These are phyloP conservation scores for Pouteria campechiana DNA, from an alignment of 179 eudicot genomes.

Conservation along the genomic window DNA sequence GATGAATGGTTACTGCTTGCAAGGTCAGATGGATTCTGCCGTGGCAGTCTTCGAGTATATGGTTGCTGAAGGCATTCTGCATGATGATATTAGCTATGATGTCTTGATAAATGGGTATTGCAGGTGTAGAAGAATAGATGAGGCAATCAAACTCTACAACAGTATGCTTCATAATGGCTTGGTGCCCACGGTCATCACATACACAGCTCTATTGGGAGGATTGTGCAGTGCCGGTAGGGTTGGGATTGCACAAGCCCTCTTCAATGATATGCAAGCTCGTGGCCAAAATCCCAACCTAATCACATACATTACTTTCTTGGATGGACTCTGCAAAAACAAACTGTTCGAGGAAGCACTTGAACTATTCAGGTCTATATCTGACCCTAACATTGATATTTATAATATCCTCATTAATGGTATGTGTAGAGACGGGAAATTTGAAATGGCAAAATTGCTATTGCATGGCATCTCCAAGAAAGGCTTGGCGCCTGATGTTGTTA, in stretches of 20 bases:
- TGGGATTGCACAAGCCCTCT: background rate
- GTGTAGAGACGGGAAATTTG: constrained; percentile 12
- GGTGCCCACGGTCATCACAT: background rate
- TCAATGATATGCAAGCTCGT: background rate
- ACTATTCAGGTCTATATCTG: background rate
- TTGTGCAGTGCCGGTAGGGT: background rate
- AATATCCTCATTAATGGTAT: constrained; percentile 5
- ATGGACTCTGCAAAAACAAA: constrained; percentile 2
- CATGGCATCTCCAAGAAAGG: constrained; percentile 7
- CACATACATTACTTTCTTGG: background rate
- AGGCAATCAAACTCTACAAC: background rate
- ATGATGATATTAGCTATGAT: background rate
- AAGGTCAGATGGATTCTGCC: background rate
- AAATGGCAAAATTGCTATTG: constrained; percentile 5
- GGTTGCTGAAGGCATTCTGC: constrained; percentile 1
- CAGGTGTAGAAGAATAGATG: background rate
- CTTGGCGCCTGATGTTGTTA: constrained; percentile 8
- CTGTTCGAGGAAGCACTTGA: constrained; percentile 1
- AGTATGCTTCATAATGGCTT: background rate
- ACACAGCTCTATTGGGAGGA: background rate
- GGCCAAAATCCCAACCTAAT: background rate
- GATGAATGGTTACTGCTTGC: background rate
- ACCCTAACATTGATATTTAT: background rate
- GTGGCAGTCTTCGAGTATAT: background rate
- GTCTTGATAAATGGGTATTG: background rate